These are phyloP conservation scores for Yamadazyma tumulicola DNA, from an alignment of 805 yeast genomes.

Conservation along the genomic window DNA sequence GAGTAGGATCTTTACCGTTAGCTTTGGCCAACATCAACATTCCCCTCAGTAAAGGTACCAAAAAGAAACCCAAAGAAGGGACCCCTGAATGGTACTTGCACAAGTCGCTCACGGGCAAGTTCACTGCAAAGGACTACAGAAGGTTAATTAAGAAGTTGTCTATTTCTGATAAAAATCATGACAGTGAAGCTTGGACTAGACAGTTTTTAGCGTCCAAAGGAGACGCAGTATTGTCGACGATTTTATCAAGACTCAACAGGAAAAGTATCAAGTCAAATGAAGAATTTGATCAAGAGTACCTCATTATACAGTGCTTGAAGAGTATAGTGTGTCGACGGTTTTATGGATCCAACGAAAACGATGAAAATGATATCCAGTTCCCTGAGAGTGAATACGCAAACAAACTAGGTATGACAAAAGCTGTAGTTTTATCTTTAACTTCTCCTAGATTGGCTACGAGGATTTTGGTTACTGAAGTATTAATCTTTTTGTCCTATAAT, in stretches of 20 bases:
- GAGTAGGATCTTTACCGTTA: not conserved
- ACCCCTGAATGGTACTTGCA: slow-evolving; percentile 41
- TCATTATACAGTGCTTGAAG: slow-evolving; percentile 37
- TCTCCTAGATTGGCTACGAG: slow-evolving; percentile 41
- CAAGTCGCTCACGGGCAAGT: slow-evolving; percentile 31
- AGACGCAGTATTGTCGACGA: slow-evolving; percentile 39
- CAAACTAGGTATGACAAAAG: slow-evolving; percentile 30
- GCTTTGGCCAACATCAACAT: not conserved
- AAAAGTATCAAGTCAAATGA: slow-evolving; percentile 44
- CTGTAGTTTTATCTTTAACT: slow-evolving; percentile 35
- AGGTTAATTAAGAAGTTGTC: slow-evolving; percentile 31
- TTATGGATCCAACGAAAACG: slow-evolving; percentile 9
- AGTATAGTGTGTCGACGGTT: slow-evolving; percentile 24
- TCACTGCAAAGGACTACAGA: slow-evolving; percentile 30
- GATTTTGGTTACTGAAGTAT: slow-evolving; percentile 38
- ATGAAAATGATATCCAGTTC: slow-evolving; percentile 8
- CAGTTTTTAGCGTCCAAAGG: slow-evolving; percentile 40
- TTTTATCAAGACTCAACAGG: slow-evolving; percentile 35
- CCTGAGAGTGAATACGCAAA: slow-evolving; percentile 15
- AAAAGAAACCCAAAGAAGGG: slow-evolving; percentile 29
- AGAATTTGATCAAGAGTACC: slow-evolving; percentile 38
- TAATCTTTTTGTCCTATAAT: slow-evolving; percentile 33
- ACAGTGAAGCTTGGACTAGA: slow-evolving; percentile 25
- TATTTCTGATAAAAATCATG: slow-evolving; percentile 17
- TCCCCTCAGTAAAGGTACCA: not conserved